Evolutionary conservation across 208 protist genomes (phyloP).

Genomic region (Leishmania mexicana): DNA sequence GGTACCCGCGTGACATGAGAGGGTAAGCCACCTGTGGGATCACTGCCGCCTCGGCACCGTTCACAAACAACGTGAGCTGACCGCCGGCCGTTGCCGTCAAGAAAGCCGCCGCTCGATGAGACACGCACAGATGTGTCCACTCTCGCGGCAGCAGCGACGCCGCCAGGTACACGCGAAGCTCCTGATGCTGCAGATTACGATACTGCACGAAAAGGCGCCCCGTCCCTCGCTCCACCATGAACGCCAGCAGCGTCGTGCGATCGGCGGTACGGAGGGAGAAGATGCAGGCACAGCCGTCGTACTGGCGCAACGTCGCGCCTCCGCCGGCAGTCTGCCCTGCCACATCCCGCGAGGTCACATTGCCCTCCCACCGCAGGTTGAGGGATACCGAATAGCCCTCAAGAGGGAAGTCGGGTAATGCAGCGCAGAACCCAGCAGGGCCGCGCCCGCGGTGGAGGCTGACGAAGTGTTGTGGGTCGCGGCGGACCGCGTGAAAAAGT

Average conservation of each 20-base stretch:
- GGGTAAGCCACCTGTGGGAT: constrained; percentile 54
- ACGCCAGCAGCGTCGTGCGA: constrained; percentile 29
- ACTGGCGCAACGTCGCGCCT: not conserved
- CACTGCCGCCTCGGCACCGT: constrained; percentile 40
- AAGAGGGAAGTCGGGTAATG: constrained; percentile 55
- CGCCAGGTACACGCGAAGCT: constrained; percentile 22
- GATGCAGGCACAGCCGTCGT: constrained; percentile 19
- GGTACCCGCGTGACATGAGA: constrained; percentile 42
- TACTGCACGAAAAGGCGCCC: constrained; percentile 34
- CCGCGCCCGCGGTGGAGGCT: constrained; percentile 42
- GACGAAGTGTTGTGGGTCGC: constrained; percentile 30
- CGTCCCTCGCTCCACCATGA: constrained; percentile 31
- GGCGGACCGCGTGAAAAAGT: not conserved
- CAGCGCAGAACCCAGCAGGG: constrained; percentile 51
- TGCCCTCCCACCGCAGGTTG: constrained; percentile 64
- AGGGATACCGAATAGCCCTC: constrained; percentile 81
- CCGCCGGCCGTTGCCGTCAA: constrained; percentile 28
- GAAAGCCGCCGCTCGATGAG: constrained; percentile 26
- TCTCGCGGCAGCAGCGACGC: constrained; percentile 23
- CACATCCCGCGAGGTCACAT: not conserved
- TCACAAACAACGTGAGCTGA: constrained; percentile 51
- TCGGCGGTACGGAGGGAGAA: constrained; percentile 35
- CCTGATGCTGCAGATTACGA: constrained; percentile 33
- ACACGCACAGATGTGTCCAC: constrained; percentile 28
- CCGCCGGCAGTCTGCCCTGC: not conserved